Evolutionary conservation across 2,329 filamentous ascomycete species (phyloP), one percentile per base, ranked within the genome.

Genomic region (Zasmidium angulare): DNA sequence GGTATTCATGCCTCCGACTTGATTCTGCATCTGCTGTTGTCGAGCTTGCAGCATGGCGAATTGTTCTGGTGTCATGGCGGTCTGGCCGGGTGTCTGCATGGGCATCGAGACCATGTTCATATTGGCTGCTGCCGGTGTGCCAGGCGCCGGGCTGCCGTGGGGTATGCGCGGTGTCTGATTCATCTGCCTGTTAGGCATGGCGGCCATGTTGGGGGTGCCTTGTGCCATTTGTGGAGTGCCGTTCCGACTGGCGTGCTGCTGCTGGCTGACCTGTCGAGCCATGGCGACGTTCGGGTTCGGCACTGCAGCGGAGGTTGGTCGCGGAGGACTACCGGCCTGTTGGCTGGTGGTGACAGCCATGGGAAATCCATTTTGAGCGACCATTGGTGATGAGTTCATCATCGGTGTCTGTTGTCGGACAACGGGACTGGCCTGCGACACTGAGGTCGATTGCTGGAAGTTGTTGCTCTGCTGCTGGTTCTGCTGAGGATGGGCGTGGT

Each of bases 341-440:
- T 89, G 87, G 66, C 82, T 87, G 1, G 88, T 89, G 51, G 85
- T 86, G 36, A 82, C 81, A 62, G 87, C 72, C 79, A 81, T 81
- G 2, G 78, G 75, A 43, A 79, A 79, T 22, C 79, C 76, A 43
- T 75, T 77, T 64, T 72, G 68, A 19, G 60, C 62, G 55, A 77
- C 70, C 61, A 77, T 76, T 1, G 79, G 79, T 10, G 77, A 77
- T n/a, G 77, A 75, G 53, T 71, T 74, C 73, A 80, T 76, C 9
- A 77, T 75, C 14, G 78, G 78, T 0, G 79, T 80, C 54, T 78
- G 76, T 53, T 81, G 76, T 29, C 77, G 71, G 9, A 77, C 70
- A 31, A 79, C 72, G 1, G 90, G 89, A n/a, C 89, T 91, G 9
- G 87, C 86, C 1, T 85, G 86, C 31, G 65, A 56, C 69, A 72